Evolutionary conservation across 495 filamentous ascomycete genomes (phyloP).

Genomic region (Aspergillus asperescens): DNA sequence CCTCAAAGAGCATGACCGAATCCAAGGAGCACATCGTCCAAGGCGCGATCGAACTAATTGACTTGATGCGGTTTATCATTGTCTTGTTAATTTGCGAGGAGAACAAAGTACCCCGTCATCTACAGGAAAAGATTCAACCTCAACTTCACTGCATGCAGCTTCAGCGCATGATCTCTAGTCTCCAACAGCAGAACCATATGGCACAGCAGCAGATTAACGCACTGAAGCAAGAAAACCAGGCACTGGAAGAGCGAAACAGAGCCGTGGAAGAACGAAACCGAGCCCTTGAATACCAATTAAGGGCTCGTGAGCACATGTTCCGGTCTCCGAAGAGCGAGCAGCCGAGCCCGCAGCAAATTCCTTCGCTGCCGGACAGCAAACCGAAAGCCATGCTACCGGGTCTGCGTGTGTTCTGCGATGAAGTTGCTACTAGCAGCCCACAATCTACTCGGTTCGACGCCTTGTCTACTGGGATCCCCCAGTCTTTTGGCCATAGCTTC

Average conservation of each 20-base stretch:
- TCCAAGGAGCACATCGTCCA: slow-evolving; percentile 48
- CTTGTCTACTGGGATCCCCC: slow-evolving; percentile 26
- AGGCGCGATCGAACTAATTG: slow-evolving; percentile 40
- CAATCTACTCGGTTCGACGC: slow-evolving; percentile 27
- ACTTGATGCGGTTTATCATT: slow-evolving; percentile 42
- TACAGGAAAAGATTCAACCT: slow-evolving; percentile 40
- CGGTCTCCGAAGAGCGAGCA: slow-evolving; percentile 37
- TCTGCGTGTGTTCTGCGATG: slow-evolving; percentile 38
- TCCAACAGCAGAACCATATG: slow-evolving; percentile 40
- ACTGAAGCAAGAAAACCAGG: slow-evolving; percentile 37
- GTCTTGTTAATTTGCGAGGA: slow-evolving; percentile 37
- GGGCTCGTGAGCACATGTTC: slow-evolving; percentile 41
- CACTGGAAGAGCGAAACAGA: slow-evolving; percentile 31
- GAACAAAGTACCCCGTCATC: slow-evolving; percentile 35
- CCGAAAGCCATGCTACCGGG: slow-evolving; percentile 37
- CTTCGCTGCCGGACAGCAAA: slow-evolving; percentile 30
- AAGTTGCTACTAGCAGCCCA: slow-evolving; percentile 27
- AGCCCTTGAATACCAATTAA: slow-evolving; percentile 39
- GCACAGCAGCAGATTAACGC: slow-evolving; percentile 35
- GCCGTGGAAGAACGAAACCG: slow-evolving; percentile 35
- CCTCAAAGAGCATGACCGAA: slow-evolving; percentile 40
- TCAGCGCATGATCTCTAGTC: slow-evolving; percentile 33
- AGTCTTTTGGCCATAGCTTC: slow-evolving; percentile 29
- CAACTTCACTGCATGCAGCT: slow-evolving; percentile 43
- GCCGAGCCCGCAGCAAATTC: slow-evolving; percentile 25